phyloP scores from a whole-genome alignment of 108 stramenopile genomes.

The Discostella stelligeroides region DNA sequence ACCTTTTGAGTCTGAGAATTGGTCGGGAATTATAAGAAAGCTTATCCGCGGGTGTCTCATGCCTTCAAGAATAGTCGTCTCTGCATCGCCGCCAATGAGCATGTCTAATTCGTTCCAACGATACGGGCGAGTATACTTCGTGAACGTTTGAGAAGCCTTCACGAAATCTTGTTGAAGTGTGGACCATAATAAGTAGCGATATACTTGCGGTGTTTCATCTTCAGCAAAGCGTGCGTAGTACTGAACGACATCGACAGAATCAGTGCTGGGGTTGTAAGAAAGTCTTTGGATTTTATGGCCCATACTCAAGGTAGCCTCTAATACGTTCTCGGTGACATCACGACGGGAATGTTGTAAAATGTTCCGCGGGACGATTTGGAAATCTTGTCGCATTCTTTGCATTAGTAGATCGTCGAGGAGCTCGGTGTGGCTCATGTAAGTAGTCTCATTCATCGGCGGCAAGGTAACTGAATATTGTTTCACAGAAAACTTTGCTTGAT shows the following conservation, averaged over 20 bases:
- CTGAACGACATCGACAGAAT: constrained; percentile 77
- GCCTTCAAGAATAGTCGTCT: constrained; percentile 59
- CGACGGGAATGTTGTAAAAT: constrained; percentile 59
- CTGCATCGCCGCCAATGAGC: constrained; percentile 77
- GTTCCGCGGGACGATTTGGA: constrained; percentile 74
- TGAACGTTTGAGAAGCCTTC: constrained; percentile 76
- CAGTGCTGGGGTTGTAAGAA: constrained; percentile 68
- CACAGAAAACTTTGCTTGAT: constrained; percentile 68
- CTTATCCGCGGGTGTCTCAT: constrained; percentile 76
- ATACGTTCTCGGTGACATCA: constrained; percentile 40
- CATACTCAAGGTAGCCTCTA: constrained; percentile 70
- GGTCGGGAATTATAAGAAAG: constrained; percentile 76
- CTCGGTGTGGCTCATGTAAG: constrained; percentile 77
- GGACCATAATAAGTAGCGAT: constrained; percentile 58
- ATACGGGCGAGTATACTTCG: constrained; percentile 78
- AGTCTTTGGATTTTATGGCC: constrained; percentile 87
- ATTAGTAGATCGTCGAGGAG: constrained; percentile 61
- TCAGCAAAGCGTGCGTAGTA: constrained; percentile 71
- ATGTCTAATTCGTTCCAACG: constrained; percentile 87
- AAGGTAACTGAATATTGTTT: constrained; percentile 79
- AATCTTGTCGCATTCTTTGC: constrained; percentile 93
- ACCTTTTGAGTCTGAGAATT: constrained; percentile 50
- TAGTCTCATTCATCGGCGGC: constrained; percentile 70
- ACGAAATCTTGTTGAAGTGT: constrained; percentile 54
- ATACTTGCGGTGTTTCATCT: constrained; percentile 67